Percentiles rank a stretch among this genome's conserved stretches.
phyloP scores from a whole-genome alignment of 345 rosid species.

The thale cress (Arabidopsis thaliana) region TAIR10.1 NC_003076.8:23442501-23443000 shows the following conservation, averaged over 20 bases:
- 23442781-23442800: constrained; percentile 78
- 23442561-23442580: constrained; percentile 74
- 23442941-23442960: constrained; percentile 55
- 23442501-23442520: constrained; percentile 79
- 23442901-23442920: constrained; percentile 41
- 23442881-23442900: constrained; percentile 43
- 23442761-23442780: constrained; percentile 73
- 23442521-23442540: constrained; percentile 56
- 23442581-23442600: constrained; percentile 97
- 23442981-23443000: constrained; percentile 64
- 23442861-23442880: constrained; percentile 40
- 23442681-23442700: constrained; percentile 81
- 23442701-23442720: constrained; percentile 55
- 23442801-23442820: constrained; percentile 64
- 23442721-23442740: constrained; percentile 56
- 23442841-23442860: constrained; percentile 44
- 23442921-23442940: constrained; percentile 55
- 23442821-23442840: constrained; percentile 27
- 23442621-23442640: constrained; percentile 99
- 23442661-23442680: constrained; percentile 64
- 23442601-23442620: constrained; percentile 94
- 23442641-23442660: constrained; percentile 84
- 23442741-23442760: constrained; percentile 72
- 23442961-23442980: constrained; percentile 71
- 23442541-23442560: constrained; percentile 60